A percentile compares a stretch with the other conserved stretches of the same genome.
phyloP scores from a whole-genome alignment of 2,329 filamentous ascomycete species.

The Fusarium mexicanum region DNA sequence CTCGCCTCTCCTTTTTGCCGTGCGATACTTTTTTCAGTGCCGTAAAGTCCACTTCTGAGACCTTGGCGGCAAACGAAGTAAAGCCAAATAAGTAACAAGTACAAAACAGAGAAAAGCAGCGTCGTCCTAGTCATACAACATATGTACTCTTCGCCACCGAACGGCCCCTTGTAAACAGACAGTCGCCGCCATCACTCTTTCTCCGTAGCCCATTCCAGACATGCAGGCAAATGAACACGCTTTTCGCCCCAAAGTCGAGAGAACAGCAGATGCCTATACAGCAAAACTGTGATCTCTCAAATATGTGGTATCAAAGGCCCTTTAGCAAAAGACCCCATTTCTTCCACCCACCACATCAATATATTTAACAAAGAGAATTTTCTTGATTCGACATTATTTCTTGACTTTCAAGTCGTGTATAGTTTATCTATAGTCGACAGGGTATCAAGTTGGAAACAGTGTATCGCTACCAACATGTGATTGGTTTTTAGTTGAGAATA shows the following conservation, averaged over 20 bases:
- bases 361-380: constrained; percentile 43
- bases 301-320: constrained; percentile 45
- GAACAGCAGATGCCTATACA: constrained; percentile 48
- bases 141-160: constrained; percentile 36
- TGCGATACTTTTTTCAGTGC: constrained; percentile 9
- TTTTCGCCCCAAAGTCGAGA: constrained; percentile 52
- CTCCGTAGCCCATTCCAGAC: constrained; percentile 50
- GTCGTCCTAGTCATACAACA: constrained; percentile 48
- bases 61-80: constrained; percentile 9
- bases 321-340: constrained; percentile 45
- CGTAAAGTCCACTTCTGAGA: neutral
- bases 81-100: constrained; percentile 31
- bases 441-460: constrained; percentile 34
- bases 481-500: constrained; percentile 62
- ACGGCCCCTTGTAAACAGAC: constrained; percentile 37
- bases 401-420: constrained; percentile 36
- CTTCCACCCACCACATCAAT: constrained; percentile 41
- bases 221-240: constrained; percentile 54
- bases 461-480: constrained; percentile 28
- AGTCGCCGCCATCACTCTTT: constrained; percentile 41
- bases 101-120: constrained; percentile 34
- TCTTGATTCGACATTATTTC: constrained; percentile 40
- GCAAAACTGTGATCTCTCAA: constrained; percentile 43
- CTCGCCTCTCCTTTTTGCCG: constrained; percentile 13
- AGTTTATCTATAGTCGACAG: constrained; percentile 31